These are phyloP conservation scores for Saccharomyces pastorianus DNA, from an alignment of 1,139 yeast genomes.

Conservation along the genomic window DNA sequence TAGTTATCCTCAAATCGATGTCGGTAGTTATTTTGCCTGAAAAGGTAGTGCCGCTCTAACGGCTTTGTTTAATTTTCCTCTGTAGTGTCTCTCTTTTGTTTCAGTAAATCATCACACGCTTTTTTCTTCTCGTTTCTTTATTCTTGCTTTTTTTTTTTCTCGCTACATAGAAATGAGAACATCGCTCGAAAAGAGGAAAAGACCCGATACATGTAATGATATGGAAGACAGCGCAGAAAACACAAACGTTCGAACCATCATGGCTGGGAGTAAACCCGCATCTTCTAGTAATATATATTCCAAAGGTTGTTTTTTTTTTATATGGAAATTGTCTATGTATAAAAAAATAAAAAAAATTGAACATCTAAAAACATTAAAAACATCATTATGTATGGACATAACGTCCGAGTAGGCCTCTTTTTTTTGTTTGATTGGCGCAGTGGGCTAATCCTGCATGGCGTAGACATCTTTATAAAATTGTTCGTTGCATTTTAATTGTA, in stretches of 20 bases:
- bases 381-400: no score
- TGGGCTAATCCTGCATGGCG: not conserved
- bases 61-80: not conserved
- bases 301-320: no score
- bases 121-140: not conserved
- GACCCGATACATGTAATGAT: not conserved
- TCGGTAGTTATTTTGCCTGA: not conserved
- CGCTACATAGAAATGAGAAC: not conserved
- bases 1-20: not conserved
- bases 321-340: no score
- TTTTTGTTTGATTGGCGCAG: not conserved
- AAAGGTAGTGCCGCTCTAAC: not conserved
- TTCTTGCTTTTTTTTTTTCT: not conserved
- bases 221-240: no score
- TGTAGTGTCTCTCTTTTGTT: not conserved
- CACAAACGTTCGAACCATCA: not conserved
- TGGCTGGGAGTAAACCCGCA: no score
- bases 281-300: not conserved
- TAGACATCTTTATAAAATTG: slow-evolving; percentile 20
- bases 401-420: not conserved
- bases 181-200: not conserved
- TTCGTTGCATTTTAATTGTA: slow-evolving; percentile 17
- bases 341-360: no score
- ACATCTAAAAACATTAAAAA: no score
- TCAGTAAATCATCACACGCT: not conserved